These are phyloP conservation scores for Candida pseudoglaebosa DNA, from an alignment of 805 yeast genomes.

Conservation along the genomic window DNA sequence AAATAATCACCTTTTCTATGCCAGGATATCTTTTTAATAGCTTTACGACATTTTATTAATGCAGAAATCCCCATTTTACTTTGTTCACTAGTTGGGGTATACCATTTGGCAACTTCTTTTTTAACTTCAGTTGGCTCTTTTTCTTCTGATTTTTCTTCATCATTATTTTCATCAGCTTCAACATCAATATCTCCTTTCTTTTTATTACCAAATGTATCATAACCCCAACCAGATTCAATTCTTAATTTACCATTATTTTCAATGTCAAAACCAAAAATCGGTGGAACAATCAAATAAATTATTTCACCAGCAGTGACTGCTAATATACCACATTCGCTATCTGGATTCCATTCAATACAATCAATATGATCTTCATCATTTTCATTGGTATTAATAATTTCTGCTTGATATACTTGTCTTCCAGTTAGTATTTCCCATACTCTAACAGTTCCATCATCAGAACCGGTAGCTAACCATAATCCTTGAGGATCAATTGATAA, in stretches of 20 bases:
- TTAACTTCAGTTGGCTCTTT: constrained; percentile 19
- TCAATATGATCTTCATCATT: constrained; percentile 74
- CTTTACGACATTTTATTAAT: constrained; percentile 59
- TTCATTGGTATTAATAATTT: constrained; percentile 48
- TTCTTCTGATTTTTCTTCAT: constrained; percentile 16
- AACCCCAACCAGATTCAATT: constrained; percentile 91
- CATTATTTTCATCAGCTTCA: constrained; percentile 9
- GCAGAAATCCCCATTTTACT: constrained; percentile 64
- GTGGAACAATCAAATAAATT: constrained; percentile 79
- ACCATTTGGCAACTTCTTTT: constrained; percentile 72
- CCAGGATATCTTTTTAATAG: constrained; percentile 85
- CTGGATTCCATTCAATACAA: constrained; percentile 88
- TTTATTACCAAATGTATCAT: constrained; percentile 57
- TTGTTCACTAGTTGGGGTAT: constrained; percentile 65
- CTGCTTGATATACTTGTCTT: constrained; percentile 77
- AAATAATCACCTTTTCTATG: constrained; percentile 97
- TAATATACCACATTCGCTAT: constrained; percentile 63
- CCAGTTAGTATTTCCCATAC: constrained; percentile 98
- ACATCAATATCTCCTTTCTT: constrained; percentile 35
- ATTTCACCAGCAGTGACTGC: constrained; percentile 83
- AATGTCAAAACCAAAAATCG: constrained; percentile 81
- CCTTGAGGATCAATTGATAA: constrained; percentile 86
- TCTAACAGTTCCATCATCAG: constrained; percentile 93
- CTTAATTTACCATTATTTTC: constrained; percentile 77
- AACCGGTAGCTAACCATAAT: constrained; percentile 94